Base-by-base conservation (phyloP, 768 basidiomycete genomes). In the Galerina sulciceps region DNA sequence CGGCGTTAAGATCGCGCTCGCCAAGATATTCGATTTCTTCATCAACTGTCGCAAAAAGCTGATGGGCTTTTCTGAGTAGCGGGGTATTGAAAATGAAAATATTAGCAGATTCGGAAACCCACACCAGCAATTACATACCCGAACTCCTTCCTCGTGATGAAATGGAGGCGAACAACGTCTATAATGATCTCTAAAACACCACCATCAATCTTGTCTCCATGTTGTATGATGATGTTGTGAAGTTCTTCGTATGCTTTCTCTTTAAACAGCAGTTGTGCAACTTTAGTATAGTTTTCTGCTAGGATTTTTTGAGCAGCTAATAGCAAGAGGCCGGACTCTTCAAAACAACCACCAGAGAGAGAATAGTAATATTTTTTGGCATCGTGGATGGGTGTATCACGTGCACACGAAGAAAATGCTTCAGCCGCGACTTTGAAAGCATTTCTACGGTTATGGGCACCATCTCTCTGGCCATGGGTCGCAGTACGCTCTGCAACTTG, bases 1-100 rank as follows among this genome's bases (percentile, higher is more conserved):
- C 79, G 11, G 75, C 58, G 61, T 85, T 82, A 6, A 90, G 69
- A 36, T 80, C 81, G 43, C 78, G 77, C 4, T 83, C 78, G 53
- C 86, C 81, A 15, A 86, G 74, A 57, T 85, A 90, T 37, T 81
- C 79, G n/a, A 87, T 60, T 17, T 76, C 76, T 18, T 86, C 83
- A 18, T 89, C 82, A 0, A 76, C 70, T 0, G 78, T 73, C 0
- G 73, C 59, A 57, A 90, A 90, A 3, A 90, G 66, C 6, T 69
- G 60, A 54, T 72, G 53, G 20, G 79, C 79, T 67, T 81, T 72
- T 18, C 89, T 89, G 62, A 11, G n/a, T 38, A 17, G 26, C 14
- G 40, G 20, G 15, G n/a, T 31, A 41, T 37, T 20, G 10, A 40
- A 4, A 26, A 22, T 43, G 15, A 26, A 11, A n/a, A 53, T 2